Percentiles rank a stretch among this genome's conserved stretches.
phyloP scores from a whole-genome alignment of 768 basidiomycete genomes.

The Asterophora lycoperdoides region DNA sequence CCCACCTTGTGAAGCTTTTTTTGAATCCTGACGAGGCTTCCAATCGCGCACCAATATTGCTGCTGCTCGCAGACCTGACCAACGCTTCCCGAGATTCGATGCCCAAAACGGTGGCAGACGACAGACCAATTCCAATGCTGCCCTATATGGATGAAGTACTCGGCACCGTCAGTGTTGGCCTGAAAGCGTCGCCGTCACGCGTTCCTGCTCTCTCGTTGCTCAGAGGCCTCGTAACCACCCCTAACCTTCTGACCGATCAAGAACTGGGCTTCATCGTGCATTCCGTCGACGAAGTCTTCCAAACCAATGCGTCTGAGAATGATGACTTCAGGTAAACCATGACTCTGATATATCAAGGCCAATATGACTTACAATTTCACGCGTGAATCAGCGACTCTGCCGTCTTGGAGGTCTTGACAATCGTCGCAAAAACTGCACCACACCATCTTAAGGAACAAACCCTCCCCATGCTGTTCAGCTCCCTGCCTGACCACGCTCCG shows the following conservation, averaged over 20 bases:
- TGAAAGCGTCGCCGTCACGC: slow-evolving; percentile 48
- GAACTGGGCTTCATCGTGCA: slow-evolving; percentile 81
- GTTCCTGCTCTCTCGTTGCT: slow-evolving; percentile 62
- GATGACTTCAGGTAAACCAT: slow-evolving; percentile 49
- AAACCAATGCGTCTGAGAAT: slow-evolving; percentile 43
- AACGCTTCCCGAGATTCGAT: slow-evolving; percentile 46
- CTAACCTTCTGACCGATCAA: slow-evolving; percentile 56
- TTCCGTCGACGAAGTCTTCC: slow-evolving; percentile 66
- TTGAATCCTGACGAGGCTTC: slow-evolving; percentile 63
- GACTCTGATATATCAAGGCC: not conserved
- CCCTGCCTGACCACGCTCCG: slow-evolving; percentile 69
- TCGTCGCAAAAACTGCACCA: slow-evolving; percentile 56
- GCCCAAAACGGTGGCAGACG: slow-evolving; percentile 16
- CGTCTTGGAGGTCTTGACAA: slow-evolving; percentile 58
- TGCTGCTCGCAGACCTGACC: slow-evolving; percentile 64
- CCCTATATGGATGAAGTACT: slow-evolving; percentile 76
- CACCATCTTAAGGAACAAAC: slow-evolving; percentile 67
- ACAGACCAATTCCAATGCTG: slow-evolving; percentile 35
- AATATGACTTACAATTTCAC: slow-evolving; percentile 1
- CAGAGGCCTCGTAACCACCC: slow-evolving; percentile 61
- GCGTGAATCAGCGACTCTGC: slow-evolving; percentile 46
- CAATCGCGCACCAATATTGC: slow-evolving; percentile 62
- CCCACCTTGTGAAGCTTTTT: slow-evolving; percentile 76
- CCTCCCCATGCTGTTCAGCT: slow-evolving; percentile 73
- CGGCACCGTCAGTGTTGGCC: slow-evolving; percentile 55